Conservation (phyloP, 2,329 filamentous ascomycete species). For the Ascosphaera apis region DNA sequence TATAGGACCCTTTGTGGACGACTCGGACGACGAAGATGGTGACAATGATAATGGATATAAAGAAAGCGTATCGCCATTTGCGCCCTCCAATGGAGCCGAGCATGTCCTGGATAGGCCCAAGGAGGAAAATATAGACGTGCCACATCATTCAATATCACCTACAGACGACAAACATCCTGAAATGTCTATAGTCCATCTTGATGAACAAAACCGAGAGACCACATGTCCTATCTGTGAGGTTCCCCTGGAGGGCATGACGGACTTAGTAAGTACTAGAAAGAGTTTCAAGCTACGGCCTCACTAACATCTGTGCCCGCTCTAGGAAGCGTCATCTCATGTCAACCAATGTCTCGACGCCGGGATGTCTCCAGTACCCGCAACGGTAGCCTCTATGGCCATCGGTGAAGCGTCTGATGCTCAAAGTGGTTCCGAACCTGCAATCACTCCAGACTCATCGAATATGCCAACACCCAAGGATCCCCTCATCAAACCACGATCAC, state of each 20-base stretch:
- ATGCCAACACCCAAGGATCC: slow-evolving; percentile 2
- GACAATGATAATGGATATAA: slow-evolving; percentile 40
- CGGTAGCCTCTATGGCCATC: slow-evolving; percentile 7
- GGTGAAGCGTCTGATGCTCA: slow-evolving; percentile 7
- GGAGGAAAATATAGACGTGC: slow-evolving; percentile 39
- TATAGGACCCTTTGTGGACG: slow-evolving; percentile 19
- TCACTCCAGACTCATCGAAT: slow-evolving; percentile 5
- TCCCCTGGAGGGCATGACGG: slow-evolving; percentile 34
- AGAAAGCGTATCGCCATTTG: slow-evolving; percentile 17
- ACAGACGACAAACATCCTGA: slow-evolving; percentile 6
- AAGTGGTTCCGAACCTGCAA: slow-evolving; percentile 2
- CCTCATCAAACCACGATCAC: slow-evolving; percentile 39
- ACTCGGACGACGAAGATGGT: slow-evolving; percentile 32
- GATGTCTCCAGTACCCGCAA: slow-evolving; percentile 22
- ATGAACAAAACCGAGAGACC: slow-evolving; percentile 13
- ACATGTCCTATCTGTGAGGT: slow-evolving; percentile 58
- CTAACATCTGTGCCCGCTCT: slow-evolving; percentile 14
- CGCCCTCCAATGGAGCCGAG: neutral
- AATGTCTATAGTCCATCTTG: slow-evolving; percentile 7
- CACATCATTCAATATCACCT: slow-evolving; percentile 14
- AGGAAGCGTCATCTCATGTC: slow-evolving; percentile 63
- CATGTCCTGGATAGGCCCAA: slow-evolving; percentile 9
- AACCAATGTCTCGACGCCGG: slow-evolving; percentile 77
- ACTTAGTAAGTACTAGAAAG: slow-evolving; percentile 12
- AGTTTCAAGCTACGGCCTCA: neutral